These are phyloP conservation scores for Pseudoperonospora humuli DNA, from an alignment of 352 stramenopile genomes.

Conservation along the genomic window DNA sequence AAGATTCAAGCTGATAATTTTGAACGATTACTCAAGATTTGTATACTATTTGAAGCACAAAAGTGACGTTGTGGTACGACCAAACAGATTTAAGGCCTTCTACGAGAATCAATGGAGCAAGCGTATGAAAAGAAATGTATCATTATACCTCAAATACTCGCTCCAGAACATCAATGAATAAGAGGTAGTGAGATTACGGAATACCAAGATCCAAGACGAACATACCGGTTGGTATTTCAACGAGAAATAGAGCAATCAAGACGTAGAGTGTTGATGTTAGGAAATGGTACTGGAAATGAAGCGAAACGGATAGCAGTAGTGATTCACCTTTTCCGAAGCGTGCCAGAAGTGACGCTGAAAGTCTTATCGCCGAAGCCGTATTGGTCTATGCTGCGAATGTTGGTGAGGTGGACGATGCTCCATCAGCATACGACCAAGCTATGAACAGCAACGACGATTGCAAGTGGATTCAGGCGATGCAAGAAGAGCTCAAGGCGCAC, in stretches of 20 bases:
- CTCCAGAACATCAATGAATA: neutral
- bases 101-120: too few relatives aligned
- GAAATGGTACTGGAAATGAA: too few relatives aligned
- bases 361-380: conserved; percentile 5
- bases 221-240: neutral
- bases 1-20: too few relatives aligned
- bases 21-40: too few relatives aligned
- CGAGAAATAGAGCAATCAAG: neutral
- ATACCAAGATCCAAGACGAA: neutral
- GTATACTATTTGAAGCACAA: neutral
- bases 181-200: neutral
- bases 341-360: conserved; percentile 5
- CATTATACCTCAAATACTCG: neutral
- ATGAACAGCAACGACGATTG: neutral
- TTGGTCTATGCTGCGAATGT: conserved; percentile 5
- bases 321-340: conserved; percentile 1
- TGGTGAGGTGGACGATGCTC: neutral
- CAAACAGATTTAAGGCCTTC: too few relatives aligned
- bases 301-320: neutral
- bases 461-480: neutral
- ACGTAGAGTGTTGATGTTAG: neutral
- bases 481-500: neutral
- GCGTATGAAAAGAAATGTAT: too few relatives aligned
- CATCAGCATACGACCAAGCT: conserved; percentile 1
- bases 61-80: too few relatives aligned